Conservation (phyloP, 1,139 yeast species). For the Kodamaea arcana region DNA sequence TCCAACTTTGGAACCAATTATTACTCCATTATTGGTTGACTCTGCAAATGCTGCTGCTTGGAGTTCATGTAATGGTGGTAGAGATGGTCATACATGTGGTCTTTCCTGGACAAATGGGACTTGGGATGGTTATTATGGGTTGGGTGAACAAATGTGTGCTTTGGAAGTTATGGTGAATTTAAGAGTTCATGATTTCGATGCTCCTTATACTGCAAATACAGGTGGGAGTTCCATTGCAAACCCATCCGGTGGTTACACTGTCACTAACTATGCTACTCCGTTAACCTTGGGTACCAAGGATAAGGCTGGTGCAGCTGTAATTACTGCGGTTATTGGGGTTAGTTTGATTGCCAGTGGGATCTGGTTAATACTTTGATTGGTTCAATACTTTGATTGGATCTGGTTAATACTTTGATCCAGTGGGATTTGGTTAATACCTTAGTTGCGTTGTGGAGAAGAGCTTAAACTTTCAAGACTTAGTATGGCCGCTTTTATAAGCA, state of each 20-base stretch:
- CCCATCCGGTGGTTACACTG: slow-evolving; percentile 47
- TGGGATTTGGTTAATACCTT: too few species aligned
- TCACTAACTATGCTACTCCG: slow-evolving; percentile 36
- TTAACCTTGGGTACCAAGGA: slow-evolving; percentile 59
- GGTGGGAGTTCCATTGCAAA: slow-evolving; percentile 48
- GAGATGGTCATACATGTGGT: slow-evolving; percentile 77
- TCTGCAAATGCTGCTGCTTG: slow-evolving; percentile 63
- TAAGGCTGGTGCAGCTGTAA: slow-evolving; percentile 83
- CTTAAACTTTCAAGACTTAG: too few species aligned
- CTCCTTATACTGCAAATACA: slow-evolving; percentile 34
- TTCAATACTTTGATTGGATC: too few species aligned
- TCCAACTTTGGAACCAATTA: slow-evolving; percentile 42
- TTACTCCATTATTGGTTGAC: slow-evolving; percentile 40
- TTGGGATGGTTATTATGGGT: slow-evolving; percentile 67
- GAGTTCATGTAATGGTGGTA: slow-evolving; percentile 66
- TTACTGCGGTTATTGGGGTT: slow-evolving; percentile 71
- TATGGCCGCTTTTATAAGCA: too few species aligned
- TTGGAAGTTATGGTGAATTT: slow-evolving; percentile 56
- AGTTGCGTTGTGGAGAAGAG: too few species aligned
- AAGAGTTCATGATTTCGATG: slow-evolving; percentile 21
- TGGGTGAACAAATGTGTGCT: slow-evolving; percentile 79
- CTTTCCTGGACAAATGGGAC: slow-evolving; percentile 50
- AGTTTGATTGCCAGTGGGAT: slow-evolving; percentile 61
- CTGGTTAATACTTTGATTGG: slow-evolving; percentile 64
- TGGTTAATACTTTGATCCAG: too few species aligned